These are phyloP conservation scores for Apiotrichum gracile DNA, from an alignment of 1,284 basidiomycete species.

Conservation along the genomic window DNA sequence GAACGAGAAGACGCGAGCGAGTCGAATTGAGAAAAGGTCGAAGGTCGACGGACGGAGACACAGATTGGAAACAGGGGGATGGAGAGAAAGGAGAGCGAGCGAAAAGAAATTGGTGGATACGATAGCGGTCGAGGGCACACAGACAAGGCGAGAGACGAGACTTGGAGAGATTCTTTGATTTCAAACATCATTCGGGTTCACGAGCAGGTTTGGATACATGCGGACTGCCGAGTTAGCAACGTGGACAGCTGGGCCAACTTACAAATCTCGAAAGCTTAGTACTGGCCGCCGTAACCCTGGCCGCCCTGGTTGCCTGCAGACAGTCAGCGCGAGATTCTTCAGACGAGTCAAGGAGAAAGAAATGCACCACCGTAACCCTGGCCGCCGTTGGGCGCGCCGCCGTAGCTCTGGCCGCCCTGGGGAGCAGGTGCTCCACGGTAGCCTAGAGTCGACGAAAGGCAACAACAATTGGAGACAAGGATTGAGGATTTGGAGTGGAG, in stretches of 20 bases:
- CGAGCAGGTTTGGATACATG: slow-evolving; percentile 7
- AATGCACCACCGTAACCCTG: slow-evolving; percentile 20
- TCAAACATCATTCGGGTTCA: slow-evolving; percentile 1
- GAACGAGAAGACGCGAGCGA: not conserved
- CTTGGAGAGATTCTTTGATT: slow-evolving; percentile 1
- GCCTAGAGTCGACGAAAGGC: slow-evolving; percentile 6
- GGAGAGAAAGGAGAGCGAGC: not conserved
- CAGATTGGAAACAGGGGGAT: slow-evolving; percentile 1
- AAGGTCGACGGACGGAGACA: slow-evolving; percentile 1
- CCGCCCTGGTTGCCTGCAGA: slow-evolving; percentile 19
- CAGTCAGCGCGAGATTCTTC: not conserved
- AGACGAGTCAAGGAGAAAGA: not conserved
- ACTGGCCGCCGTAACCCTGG: slow-evolving; percentile 37
- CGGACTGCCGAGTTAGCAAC: not conserved
- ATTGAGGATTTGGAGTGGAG: not conserved
- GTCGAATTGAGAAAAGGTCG: slow-evolving; percentile 2
- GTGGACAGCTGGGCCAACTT: not conserved
- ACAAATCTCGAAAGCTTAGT: slow-evolving; percentile 20
- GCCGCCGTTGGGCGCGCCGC: not conserved
- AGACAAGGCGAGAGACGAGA: slow-evolving; percentile 3
- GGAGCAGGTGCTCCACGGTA: slow-evolving; percentile 11
- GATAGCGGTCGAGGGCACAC: slow-evolving; percentile 3
- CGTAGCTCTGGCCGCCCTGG: slow-evolving; percentile 3
- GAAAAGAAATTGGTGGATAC: not conserved
- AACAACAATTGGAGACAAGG: not conserved